phyloP scores from a whole-genome alignment of 2,329 filamentous ascomycete species.

The Calonectria pteridis region DNA sequence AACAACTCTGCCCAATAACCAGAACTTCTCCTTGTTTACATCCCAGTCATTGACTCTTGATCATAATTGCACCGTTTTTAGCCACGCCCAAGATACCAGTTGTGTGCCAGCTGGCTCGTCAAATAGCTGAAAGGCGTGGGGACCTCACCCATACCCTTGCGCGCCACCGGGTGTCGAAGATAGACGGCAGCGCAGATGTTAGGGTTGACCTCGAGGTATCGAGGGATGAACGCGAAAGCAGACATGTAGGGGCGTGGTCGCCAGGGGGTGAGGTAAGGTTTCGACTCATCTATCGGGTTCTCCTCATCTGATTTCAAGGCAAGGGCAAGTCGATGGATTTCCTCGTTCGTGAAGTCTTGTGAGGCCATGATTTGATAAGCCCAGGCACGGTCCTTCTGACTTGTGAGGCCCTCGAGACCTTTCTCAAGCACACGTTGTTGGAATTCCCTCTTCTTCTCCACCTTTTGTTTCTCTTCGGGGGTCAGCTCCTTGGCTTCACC shows the following conservation, averaged over 20 bases:
- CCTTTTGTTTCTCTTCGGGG: slow-evolving; percentile 27
- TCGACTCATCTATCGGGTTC: slow-evolving; percentile 81
- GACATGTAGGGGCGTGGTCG: slow-evolving; percentile 86
- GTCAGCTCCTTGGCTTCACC: slow-evolving; percentile 30
- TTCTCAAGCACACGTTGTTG: slow-evolving; percentile 50
- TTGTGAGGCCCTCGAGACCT: slow-evolving; percentile 50
- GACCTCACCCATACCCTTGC: slow-evolving; percentile 83
- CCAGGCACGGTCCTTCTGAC: slow-evolving; percentile 47
- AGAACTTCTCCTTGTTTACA: slow-evolving; percentile 32
- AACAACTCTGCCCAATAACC: slow-evolving; percentile 34
- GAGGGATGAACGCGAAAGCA: slow-evolving; percentile 93
- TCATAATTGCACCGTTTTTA: slow-evolving; percentile 54
- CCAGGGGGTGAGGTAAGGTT: slow-evolving; percentile 95
- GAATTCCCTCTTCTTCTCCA: slow-evolving; percentile 42
- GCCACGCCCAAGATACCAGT: slow-evolving; percentile 91
- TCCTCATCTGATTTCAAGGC: slow-evolving; percentile 75
- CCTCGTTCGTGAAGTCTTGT: slow-evolving; percentile 57
- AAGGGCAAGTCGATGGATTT: slow-evolving; percentile 64
- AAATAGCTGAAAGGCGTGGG: slow-evolving; percentile 83
- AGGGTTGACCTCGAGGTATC: slow-evolving; percentile 97
- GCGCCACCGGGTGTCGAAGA: slow-evolving; percentile 90
- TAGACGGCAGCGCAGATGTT: slow-evolving; percentile 97
- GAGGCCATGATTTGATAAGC: slow-evolving; percentile 50
- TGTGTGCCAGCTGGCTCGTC: slow-evolving; percentile 85
- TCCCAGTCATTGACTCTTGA: slow-evolving; percentile 24